These are phyloP conservation scores for Volvox africanus DNA, from an alignment of 139 green algal genomes.

Conservation along the genomic window DNA sequence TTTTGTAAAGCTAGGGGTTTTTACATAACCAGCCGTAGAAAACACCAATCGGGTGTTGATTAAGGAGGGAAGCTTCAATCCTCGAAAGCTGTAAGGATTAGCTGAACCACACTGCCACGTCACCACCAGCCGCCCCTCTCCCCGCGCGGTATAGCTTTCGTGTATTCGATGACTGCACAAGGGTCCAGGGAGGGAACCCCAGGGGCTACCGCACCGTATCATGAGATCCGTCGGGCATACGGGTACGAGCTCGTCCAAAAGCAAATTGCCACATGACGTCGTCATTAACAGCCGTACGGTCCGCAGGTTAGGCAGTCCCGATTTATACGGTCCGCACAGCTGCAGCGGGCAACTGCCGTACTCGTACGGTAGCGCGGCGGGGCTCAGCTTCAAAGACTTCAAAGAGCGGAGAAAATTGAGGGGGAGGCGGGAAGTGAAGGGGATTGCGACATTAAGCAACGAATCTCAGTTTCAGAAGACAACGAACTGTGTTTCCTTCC, in stretches of 20 bases:
- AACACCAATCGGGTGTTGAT: too few species aligned
- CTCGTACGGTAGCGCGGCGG: neutral
- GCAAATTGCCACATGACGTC: neutral
- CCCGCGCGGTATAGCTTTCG: too few species aligned
- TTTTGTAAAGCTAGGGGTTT: neutral
- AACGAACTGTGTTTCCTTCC: too few species aligned
- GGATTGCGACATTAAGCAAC: neutral
- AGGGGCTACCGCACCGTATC: neutral
- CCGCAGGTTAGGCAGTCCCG: neutral
- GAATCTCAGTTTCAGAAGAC: neutral
- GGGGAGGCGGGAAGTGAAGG: neutral
- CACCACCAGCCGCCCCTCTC: too few species aligned
- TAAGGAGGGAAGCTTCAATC: too few species aligned
- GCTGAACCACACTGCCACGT: too few species aligned
- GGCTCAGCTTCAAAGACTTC: neutral
- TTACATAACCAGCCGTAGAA: neutral
- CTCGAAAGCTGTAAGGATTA: too few species aligned
- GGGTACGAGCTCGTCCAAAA: conserved; percentile 1
- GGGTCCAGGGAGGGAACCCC: neutral
- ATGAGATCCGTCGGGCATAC: neutral
- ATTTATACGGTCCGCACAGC: neutral
- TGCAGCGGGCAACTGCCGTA: neutral
- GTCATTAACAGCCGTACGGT: neutral
- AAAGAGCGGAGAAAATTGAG: neutral
- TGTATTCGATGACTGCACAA: too few species aligned